Evolutionary conservation across 345 rosid species (phyloP).

Genomic region (Toxicodendron radicans): DNA sequence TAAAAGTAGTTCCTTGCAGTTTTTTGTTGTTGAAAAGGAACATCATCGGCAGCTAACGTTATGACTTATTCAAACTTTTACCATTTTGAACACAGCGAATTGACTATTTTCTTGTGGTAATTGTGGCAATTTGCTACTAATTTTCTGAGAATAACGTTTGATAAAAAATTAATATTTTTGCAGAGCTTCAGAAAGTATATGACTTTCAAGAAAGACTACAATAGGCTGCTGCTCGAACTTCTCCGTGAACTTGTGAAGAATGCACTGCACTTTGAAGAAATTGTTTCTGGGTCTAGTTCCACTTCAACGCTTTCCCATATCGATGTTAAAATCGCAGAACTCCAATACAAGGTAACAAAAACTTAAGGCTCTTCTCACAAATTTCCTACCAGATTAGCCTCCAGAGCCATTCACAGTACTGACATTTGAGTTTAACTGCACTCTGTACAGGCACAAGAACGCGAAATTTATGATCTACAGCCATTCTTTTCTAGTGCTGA

Average conservation of each 20-base stretch:
- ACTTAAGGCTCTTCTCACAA: background rate
- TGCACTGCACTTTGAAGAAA: slow-evolving; percentile 82
- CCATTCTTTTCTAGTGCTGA: slow-evolving; percentile 79
- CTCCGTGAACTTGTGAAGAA: slow-evolving; percentile 80
- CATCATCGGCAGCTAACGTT: background rate
- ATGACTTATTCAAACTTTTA: background rate
- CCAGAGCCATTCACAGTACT: slow-evolving; percentile 6
- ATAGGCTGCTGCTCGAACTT: slow-evolving; percentile 74
- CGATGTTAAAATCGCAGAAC: slow-evolving; percentile 75
- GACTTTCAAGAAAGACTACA: slow-evolving; percentile 86
- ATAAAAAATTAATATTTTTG: slow-evolving; percentile 14
- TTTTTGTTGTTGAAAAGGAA: background rate
- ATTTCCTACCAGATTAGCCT: background rate
- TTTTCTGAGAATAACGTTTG: background rate
- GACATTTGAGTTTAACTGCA: background rate
- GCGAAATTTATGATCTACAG: slow-evolving; percentile 68
- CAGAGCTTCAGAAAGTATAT: slow-evolving; percentile 95
- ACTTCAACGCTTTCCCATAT: slow-evolving; percentile 54
- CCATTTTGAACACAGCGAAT: background rate
- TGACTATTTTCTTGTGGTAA: background rate
- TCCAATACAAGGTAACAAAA: slow-evolving; percentile 62
- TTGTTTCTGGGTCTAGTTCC: slow-evolving; percentile 71
- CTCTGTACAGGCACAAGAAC: slow-evolving; percentile 72
- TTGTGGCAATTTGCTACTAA: background rate
- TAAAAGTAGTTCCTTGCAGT: too few species aligned